These are phyloP conservation scores for Paecilomyces variotii DNA, from an alignment of 2,329 filamentous ascomycete genomes.

Conservation along the genomic window DNA sequence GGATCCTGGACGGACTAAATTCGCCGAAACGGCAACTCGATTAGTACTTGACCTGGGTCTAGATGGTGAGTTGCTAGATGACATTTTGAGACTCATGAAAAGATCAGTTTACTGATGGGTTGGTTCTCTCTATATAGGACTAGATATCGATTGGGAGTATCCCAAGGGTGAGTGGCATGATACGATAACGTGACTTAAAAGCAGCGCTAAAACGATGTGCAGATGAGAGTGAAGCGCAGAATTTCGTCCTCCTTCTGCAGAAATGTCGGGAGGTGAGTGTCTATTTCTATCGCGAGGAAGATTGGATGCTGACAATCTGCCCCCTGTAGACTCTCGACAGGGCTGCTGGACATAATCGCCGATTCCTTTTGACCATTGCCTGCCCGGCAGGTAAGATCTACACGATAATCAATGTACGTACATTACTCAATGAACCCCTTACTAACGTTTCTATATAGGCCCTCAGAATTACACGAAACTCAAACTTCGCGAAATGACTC, in stretches of 20 bases:
- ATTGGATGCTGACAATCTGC: conserved; percentile 3
- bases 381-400: conserved; percentile 35
- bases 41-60: conserved; percentile 76
- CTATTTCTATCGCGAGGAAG: background rate
- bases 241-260: conserved; percentile 36
- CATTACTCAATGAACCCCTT: background rate
- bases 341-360: conserved; percentile 32
- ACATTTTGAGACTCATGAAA: background rate
- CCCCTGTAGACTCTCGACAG: conserved; percentile 24
- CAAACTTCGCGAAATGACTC: conserved; percentile 37
- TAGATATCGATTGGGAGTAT: conserved; percentile 44
- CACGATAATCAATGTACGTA: background rate
- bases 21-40: conserved; percentile 64
- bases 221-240: conserved; percentile 36
- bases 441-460: conserved; percentile 14
- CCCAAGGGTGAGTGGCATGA: conserved; percentile 24
- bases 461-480: conserved; percentile 35
- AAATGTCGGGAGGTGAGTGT: conserved; percentile 31
- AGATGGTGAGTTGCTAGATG: conserved; percentile 26
- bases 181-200: background rate
- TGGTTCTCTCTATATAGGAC: conserved; percentile 13
- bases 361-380: conserved; percentile 43
- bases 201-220: background rate
- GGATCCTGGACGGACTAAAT: conserved; percentile 51
- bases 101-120: background rate